Conservation (phyloP, 331 rosid genomes). For the Pyrus hybrid region DNA sequence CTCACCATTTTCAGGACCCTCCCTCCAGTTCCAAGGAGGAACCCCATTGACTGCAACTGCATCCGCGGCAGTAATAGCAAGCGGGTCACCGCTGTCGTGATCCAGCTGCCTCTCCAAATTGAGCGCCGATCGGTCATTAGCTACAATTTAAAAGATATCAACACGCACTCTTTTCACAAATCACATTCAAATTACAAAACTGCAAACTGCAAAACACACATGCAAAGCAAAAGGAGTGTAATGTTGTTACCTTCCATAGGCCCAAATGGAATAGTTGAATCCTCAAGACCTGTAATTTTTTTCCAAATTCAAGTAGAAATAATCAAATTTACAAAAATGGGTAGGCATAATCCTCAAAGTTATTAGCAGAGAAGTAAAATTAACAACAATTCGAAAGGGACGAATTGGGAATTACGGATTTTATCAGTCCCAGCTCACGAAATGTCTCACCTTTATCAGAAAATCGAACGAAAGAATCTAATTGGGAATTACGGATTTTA, state of each 20-base stretch:
- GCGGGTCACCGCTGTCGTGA: conserved; percentile 23
- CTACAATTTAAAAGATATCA: not conserved
- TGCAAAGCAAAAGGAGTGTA: not conserved
- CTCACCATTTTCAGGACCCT: conserved; percentile 20
- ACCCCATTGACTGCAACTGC: conserved; percentile 18
- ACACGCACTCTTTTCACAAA: not conserved
- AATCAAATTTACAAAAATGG: not conserved
- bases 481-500: no score
- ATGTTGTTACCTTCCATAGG: conserved; percentile 15
- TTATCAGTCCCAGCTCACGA: not conserved
- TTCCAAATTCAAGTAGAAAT: not conserved
- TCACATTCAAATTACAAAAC: not conserved
- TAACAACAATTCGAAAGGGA: not conserved
- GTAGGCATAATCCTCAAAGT: not conserved
- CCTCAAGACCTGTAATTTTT: conserved; percentile 17
- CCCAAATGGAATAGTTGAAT: conserved; percentile 15
- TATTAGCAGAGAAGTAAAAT: not conserved
- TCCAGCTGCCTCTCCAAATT: conserved; percentile 23
- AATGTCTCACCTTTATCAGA: not conserved
- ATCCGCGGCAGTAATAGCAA: conserved; percentile 19
- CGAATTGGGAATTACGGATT: no score
- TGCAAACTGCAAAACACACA: not conserved
- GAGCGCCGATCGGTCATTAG: conserved; percentile 11
- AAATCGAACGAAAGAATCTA: conserved; percentile 1
- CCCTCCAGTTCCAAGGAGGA: conserved; percentile 30